These are phyloP conservation scores for Diutina ranongensis DNA, from an alignment of 1,139 yeast species.

Conservation along the genomic window DNA sequence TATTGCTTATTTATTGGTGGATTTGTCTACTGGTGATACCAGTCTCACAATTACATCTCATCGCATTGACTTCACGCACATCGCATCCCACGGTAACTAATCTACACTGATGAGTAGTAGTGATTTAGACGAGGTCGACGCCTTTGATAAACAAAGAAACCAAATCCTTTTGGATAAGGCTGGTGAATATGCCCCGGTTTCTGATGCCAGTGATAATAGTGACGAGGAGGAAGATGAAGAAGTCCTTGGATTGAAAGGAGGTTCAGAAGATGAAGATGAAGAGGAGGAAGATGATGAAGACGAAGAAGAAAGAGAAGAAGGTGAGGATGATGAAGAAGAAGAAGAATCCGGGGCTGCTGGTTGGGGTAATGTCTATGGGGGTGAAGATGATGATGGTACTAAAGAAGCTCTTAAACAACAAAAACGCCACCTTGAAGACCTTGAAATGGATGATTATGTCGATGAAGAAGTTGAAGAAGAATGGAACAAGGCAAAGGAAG, in stretches of 20 bases:
- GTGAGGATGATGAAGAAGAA: constrained; percentile 35
- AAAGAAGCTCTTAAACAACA: constrained; percentile 85
- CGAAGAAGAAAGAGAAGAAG: constrained; percentile 28
- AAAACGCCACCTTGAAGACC: constrained; percentile 69
- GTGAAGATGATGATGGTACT: constrained; percentile 71
- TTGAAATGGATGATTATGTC: constrained; percentile 71
- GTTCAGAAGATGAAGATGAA: constrained; percentile 19
- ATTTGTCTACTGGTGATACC: too few relatives aligned
- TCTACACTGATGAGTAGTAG: background rate
- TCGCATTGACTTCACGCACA: background rate
- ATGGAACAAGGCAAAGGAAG: constrained; percentile 39
- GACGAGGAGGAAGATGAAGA: constrained; percentile 38
- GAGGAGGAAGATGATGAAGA: constrained; percentile 16
- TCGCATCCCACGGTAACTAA: background rate
- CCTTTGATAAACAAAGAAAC: constrained; percentile 56
- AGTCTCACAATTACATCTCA: too few relatives aligned
- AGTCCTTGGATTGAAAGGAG: constrained; percentile 28
- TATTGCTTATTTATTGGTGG: too few relatives aligned
- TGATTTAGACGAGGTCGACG: constrained; percentile 48
- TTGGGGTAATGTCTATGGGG: constrained; percentile 93
- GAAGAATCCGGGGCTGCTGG: constrained; percentile 30
- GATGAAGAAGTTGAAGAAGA: constrained; percentile 75
- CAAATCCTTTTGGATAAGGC: constrained; percentile 50
- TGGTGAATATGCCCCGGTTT: constrained; percentile 25
- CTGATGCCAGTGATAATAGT: constrained; percentile 21